These are phyloP conservation scores for Nissolia schottii DNA, from an alignment of 306 rosid species.

Conservation along the genomic window DNA sequence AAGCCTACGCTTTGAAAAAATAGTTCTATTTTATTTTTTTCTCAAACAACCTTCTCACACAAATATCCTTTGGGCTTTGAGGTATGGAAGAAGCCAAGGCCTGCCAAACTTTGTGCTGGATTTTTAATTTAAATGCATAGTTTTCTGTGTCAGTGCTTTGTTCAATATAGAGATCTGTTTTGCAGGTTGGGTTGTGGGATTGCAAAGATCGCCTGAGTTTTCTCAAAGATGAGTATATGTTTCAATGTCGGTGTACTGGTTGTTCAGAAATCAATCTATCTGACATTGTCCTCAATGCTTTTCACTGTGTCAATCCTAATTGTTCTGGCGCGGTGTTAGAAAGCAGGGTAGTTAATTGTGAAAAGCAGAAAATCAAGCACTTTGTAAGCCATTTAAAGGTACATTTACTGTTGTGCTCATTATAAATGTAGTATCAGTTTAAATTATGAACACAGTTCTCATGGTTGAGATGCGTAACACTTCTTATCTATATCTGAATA, in stretches of 20 bases:
- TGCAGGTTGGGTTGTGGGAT: constrained; percentile 89
- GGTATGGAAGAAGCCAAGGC: not conserved
- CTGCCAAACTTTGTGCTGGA: not conserved
- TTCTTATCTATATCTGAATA: not conserved
- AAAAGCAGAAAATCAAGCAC: constrained; percentile 45
- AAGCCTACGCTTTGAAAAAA: constrained; percentile 4
- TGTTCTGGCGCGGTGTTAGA: constrained; percentile 77
- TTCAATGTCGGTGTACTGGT: constrained; percentile 67
- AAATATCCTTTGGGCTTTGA: not conserved
- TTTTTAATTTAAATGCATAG: not conserved
- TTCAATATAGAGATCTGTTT: constrained; percentile 14
- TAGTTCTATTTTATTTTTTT: not conserved
- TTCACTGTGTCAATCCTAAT: constrained; percentile 51
- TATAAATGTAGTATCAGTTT: not conserved
- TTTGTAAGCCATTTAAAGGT: constrained; percentile 30
- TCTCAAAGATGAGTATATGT: constrained; percentile 68
- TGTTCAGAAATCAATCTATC: constrained; percentile 64
- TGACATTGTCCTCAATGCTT: constrained; percentile 64
- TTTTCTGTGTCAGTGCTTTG: constrained; percentile 1
- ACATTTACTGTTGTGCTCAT: constrained; percentile 5
- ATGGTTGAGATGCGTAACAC: not conserved
- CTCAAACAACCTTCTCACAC: not conserved
- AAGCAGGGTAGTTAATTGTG: constrained; percentile 45
- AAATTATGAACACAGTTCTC: not conserved
- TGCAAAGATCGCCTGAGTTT: constrained; percentile 60